phyloP scores from a whole-genome alignment of 805 yeast genomes.

The Metschnikowia dekortorum region DNA sequence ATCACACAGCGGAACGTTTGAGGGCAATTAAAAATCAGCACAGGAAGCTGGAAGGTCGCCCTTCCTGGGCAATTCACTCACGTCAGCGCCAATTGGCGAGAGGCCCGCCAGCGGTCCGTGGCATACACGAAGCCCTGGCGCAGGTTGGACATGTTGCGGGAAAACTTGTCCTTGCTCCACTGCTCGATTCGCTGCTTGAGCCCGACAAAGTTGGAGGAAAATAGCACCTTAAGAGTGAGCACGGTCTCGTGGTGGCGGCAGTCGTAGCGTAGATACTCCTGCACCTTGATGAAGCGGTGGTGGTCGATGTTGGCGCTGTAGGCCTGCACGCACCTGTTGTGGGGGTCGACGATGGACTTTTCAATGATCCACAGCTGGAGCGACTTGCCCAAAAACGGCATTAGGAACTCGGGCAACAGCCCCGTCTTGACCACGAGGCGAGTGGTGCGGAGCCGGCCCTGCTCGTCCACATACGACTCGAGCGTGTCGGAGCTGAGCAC shows the following conservation, averaged over 20 bases:
- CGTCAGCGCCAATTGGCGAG: not conserved
- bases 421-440: slow-evolving; percentile 76
- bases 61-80: not conserved
- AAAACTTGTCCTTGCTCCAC: slow-evolving; percentile 73
- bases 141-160: slow-evolving; percentile 60
- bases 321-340: slow-evolving; percentile 48
- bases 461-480: slow-evolving; percentile 49
- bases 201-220: slow-evolving; percentile 65
- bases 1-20: no score
- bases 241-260: slow-evolving; percentile 29
- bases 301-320: slow-evolving; percentile 86
- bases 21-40: no score
- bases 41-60: not conserved
- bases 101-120: slow-evolving; percentile 43
- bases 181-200: slow-evolving; percentile 71
- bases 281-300: slow-evolving; percentile 68
- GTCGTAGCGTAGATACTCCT: slow-evolving; percentile 63
- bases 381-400: slow-evolving; percentile 61
- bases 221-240: slow-evolving; percentile 60
- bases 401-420: slow-evolving; percentile 72
- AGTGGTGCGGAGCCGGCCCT: slow-evolving; percentile 67
- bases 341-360: slow-evolving; percentile 67
- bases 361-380: slow-evolving; percentile 81
- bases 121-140: slow-evolving; percentile 73
- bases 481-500: slow-evolving; percentile 81